Evolutionary conservation across 768 basidiomycete species (phyloP).

Genomic region (Grammothele lineata): DNA sequence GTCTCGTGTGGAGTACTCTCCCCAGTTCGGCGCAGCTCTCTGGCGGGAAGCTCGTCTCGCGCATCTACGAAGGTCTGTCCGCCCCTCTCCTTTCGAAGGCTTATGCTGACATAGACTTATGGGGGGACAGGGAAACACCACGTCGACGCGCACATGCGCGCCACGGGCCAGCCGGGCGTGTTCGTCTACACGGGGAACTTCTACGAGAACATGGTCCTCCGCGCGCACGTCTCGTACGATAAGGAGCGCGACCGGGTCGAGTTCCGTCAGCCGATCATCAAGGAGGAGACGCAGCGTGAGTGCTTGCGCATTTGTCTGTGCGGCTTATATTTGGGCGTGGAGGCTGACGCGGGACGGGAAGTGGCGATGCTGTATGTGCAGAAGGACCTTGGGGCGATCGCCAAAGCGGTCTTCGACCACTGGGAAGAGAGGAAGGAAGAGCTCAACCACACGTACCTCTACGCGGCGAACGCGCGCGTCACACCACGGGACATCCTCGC

Average conservation of each 20-base stretch:
- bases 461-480: slow-evolving; percentile 13
- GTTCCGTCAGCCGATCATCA: slow-evolving; percentile 18
- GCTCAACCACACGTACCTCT: slow-evolving; percentile 18
- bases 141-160: slow-evolving; percentile 19
- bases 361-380: slow-evolving; percentile 22
- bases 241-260: slow-evolving; percentile 12
- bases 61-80: slow-evolving; percentile 16
- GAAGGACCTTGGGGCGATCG: slow-evolving; percentile 13
- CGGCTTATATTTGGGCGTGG: background rate
- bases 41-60: slow-evolving; percentile 12
- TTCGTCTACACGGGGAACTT: slow-evolving; percentile 21
- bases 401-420: slow-evolving; percentile 18
- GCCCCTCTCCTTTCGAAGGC: background rate
- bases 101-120: background rate
- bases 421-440: slow-evolving; percentile 10
- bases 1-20: slow-evolving; percentile 18
- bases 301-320: background rate
- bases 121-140: slow-evolving; percentile 12
- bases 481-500: slow-evolving; percentile 14
- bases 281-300: slow-evolving; percentile 14
- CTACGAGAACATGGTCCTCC: slow-evolving; percentile 20
- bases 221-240: slow-evolving; percentile 16
- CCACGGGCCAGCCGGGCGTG: slow-evolving; percentile 7
- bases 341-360: too few relatives aligned
- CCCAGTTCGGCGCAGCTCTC: slow-evolving; percentile 16